These are phyloP conservation scores for Ophioceras dolichostomum DNA, from an alignment of 2,329 filamentous ascomycete genomes.

Conservation along the genomic window DNA sequence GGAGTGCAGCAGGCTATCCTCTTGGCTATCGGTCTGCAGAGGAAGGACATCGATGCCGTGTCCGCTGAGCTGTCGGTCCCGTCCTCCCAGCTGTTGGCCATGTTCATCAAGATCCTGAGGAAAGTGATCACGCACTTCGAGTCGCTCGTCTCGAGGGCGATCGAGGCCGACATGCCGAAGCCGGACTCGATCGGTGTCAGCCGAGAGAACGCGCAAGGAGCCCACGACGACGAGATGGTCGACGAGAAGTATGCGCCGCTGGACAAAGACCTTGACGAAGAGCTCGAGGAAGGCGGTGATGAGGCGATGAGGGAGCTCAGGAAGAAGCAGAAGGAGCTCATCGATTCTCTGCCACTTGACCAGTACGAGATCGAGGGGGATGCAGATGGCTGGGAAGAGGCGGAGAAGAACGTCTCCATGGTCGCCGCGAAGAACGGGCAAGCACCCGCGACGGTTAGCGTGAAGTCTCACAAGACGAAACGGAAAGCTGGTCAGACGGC, in stretches of 20 bases:
- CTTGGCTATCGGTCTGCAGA: constrained; percentile 81
- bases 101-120: constrained; percentile 93
- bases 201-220: constrained; percentile 44
- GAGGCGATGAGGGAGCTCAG: constrained; percentile 59
- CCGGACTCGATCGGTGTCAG: constrained; percentile 45
- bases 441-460: constrained; percentile 51
- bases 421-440: constrained; percentile 39
- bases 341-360: constrained; percentile 81
- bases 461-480: constrained; percentile 69
- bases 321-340: constrained; percentile 75
- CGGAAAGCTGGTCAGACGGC: constrained; percentile 55
- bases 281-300: constrained; percentile 72
- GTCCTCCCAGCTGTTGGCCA: constrained; percentile 72
- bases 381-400: constrained; percentile 50
- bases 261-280: constrained; percentile 61
- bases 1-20: constrained; percentile 81
- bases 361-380: constrained; percentile 59
- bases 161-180: constrained; percentile 52
- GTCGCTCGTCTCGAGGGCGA: constrained; percentile 60
- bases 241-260: constrained; percentile 59
- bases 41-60: constrained; percentile 72
- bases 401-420: constrained; percentile 61
- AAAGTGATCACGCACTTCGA: constrained; percentile 77
- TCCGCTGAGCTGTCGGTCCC: constrained; percentile 67
- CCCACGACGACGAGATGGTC: constrained; percentile 57